phyloP scores from a whole-genome alignment of 805 yeast genomes.

The Scheffersomyces spartinae region DNA sequence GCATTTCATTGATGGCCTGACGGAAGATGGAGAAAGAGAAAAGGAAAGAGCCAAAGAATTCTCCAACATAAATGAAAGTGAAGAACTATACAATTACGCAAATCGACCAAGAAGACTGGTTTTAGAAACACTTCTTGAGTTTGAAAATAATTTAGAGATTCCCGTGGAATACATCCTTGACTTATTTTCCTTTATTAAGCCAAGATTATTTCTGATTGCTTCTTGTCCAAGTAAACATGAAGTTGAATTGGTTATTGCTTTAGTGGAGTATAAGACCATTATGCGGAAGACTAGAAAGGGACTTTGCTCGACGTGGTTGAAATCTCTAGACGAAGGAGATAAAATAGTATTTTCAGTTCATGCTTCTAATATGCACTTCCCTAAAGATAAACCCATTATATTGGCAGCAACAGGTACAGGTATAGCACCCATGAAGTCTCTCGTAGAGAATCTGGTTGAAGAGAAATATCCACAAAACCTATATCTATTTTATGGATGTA shows the following conservation, averaged over 20 bases:
- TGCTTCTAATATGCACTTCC: conserved; percentile 30
- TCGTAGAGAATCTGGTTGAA: conserved; percentile 34
- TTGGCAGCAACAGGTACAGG: conserved; percentile 95
- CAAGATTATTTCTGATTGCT: conserved; percentile 79
- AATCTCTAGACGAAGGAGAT: conserved; percentile 36
- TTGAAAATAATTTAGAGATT: conserved; percentile 53
- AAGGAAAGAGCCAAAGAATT: conserved; percentile 68
- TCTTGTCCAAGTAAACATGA: conserved; percentile 32
- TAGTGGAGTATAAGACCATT: conserved; percentile 80
- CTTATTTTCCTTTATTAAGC: conserved; percentile 65
- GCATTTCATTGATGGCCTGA: conserved; percentile 43
- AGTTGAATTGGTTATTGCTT: conserved; percentile 66
- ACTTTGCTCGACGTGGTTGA: conserved; percentile 70
- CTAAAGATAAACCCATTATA: conserved; percentile 34
- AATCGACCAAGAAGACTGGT: conserved; percentile 85
- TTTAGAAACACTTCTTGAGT: conserved; percentile 74
- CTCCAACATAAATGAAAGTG: conserved; percentile 56
- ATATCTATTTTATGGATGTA: conserved; percentile 63
- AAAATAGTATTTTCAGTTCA: conserved; percentile 41
- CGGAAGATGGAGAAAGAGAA: conserved; percentile 60
- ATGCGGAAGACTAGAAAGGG: conserved; percentile 70
- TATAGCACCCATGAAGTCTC: conserved; percentile 78
- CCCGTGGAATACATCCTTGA: conserved; percentile 74
- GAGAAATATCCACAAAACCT: conserved; percentile 12
- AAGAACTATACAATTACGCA: conserved; percentile 84